These are phyloP conservation scores for Kwoniella sp. DNA, from an alignment of 768 basidiomycete genomes.

Conservation along the genomic window DNA sequence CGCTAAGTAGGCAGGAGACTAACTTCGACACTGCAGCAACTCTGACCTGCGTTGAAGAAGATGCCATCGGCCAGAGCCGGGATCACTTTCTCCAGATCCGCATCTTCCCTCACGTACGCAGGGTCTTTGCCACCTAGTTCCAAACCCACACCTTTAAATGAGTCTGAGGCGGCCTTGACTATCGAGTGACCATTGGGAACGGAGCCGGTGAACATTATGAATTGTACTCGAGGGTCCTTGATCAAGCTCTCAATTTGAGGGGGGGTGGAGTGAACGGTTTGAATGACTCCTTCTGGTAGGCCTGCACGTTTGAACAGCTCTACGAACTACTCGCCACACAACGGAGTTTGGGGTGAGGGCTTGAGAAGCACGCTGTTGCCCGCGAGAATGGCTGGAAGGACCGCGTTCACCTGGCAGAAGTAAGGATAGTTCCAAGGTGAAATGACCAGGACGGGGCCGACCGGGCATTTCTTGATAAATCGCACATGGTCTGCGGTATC, in stretches of 20 bases:
- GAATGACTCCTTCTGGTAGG: conserved; percentile 68
- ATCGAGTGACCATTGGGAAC: conserved; percentile 74
- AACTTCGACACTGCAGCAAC: conserved; percentile 81
- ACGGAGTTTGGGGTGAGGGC: conserved; percentile 90
- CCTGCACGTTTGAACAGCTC: conserved; percentile 70
- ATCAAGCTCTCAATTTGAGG: conserved; percentile 67
- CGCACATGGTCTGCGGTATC: conserved; percentile 11
- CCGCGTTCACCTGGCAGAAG: conserved; percentile 80
- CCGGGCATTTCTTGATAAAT: conserved; percentile 11
- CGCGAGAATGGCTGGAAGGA: conserved; percentile 83
- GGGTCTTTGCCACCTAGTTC: conserved; percentile 97
- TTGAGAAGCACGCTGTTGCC: conserved; percentile 86
- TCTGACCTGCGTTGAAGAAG: conserved; percentile 94
- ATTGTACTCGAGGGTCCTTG: conserved; percentile 68
- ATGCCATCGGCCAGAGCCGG: conserved; percentile 86
- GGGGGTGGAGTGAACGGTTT: conserved; percentile 31
- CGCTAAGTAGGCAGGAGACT: no score
- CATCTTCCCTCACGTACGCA: conserved; percentile 84
- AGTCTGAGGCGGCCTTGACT: conserved; percentile 67
- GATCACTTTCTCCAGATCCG: conserved; percentile 75
- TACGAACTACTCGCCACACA: conserved; percentile 75
- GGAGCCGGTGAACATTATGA: conserved; percentile 87
- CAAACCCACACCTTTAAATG: conserved; percentile 80
- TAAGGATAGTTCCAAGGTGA: conserved; percentile 92
- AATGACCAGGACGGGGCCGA: conserved; percentile 57